phyloP scores from a whole-genome alignment of 805 yeast genomes.

The Komagataella ulmi region DNA sequence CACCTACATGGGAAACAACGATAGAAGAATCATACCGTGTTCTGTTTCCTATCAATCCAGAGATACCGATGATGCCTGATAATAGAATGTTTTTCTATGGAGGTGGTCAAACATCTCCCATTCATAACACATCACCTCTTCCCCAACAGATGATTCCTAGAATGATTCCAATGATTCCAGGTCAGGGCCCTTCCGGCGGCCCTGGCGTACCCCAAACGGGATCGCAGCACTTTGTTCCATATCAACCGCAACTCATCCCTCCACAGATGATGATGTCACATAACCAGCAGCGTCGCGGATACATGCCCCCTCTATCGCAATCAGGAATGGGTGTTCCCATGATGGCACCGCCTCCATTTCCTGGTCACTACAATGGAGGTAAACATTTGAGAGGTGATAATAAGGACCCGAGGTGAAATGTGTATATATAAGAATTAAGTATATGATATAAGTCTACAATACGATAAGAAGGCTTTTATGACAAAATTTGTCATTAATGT shows the following conservation, averaged over 20 bases:
- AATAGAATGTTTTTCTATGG: neutral
- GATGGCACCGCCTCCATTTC: neutral
- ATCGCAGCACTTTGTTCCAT: neutral
- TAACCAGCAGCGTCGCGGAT: neutral
- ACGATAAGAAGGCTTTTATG: neutral
- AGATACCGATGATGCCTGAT: neutral
- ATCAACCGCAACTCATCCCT: neutral
- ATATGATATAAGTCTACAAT: too few relatives aligned
- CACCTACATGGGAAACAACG: conserved; percentile 66
- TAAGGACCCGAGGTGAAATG: neutral
- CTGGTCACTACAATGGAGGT: neutral
- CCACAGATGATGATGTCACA: neutral
- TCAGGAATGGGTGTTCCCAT: neutral
- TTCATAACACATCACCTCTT: conserved; percentile 2
- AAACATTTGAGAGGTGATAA: neutral
- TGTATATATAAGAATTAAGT: neutral
- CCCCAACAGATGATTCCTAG: conserved; percentile 1
- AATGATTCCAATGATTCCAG: conserved; percentile 1
- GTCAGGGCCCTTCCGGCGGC: neutral
- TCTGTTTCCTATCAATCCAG: conserved; percentile 28
- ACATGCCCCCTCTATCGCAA: neutral
- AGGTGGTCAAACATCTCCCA: neutral
- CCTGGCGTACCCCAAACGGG: neutral
- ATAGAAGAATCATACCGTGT: conserved; percentile 41
- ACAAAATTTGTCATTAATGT: neutral